Evolutionary conservation across 345 rosid genomes (phyloP).

Genomic region (Chamaenerion angustifolium): DNA sequence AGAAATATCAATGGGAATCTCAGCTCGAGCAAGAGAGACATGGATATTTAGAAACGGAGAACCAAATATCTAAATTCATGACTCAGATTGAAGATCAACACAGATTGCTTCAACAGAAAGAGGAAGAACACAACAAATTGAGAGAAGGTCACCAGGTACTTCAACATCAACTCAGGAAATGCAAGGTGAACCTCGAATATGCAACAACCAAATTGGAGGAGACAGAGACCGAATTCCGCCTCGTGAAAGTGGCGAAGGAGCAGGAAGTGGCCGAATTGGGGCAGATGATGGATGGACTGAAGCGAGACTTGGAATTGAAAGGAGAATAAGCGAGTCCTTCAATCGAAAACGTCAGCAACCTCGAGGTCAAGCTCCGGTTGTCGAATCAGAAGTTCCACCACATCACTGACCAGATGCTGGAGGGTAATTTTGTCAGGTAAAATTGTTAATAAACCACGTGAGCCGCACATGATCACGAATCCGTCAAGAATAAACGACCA

Average conservation of each 20-base stretch:
- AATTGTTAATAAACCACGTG: too few relatives aligned
- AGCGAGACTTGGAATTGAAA: constrained; percentile 54
- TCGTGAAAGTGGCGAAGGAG: constrained; percentile 25
- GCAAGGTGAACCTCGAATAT: constrained; percentile 24
- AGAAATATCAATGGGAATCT: constrained; percentile 26
- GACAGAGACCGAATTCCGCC: constrained; percentile 25
- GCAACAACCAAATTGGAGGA: constrained; percentile 37
- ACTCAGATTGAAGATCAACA: constrained; percentile 35
- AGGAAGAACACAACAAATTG: constrained; percentile 26
- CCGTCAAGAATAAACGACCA: too few relatives aligned
- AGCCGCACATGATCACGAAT: too few relatives aligned
- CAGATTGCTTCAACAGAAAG: constrained; percentile 29
- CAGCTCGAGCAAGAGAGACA: constrained; percentile 42
- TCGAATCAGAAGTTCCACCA: constrained; percentile 95
- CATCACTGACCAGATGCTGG: constrained; percentile 66
- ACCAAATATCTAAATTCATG: constrained; percentile 17
- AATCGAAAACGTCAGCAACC: constrained; percentile 37
- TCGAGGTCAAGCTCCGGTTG: constrained; percentile 75
- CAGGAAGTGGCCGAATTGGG: constrained; percentile 32
- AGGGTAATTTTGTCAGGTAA: too few relatives aligned
- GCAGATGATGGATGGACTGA: constrained; percentile 47
- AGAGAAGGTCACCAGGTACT: constrained; percentile 33
- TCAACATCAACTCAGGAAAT: constrained; percentile 22
- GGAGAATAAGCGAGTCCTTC: constrained; percentile 51
- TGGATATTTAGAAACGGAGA: constrained; percentile 31